phyloP scores from a whole-genome alignment of 345 rosid genomes.

The Linum lewisii region DNA sequence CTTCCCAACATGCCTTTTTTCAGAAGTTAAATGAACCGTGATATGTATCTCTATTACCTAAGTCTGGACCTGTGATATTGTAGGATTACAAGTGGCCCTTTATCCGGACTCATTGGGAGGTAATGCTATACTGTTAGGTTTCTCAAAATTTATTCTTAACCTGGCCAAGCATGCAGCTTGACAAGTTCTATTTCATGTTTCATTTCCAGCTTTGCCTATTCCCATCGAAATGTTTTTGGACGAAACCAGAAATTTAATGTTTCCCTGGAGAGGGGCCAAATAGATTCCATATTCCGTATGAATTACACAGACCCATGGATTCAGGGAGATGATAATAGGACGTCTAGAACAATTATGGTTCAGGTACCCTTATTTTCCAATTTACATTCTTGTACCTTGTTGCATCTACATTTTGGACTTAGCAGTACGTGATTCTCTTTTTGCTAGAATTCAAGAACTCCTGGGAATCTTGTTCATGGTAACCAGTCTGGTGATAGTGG shows the following conservation, averaged over 20 bases:
- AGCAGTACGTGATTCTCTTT: conserved; percentile 14
- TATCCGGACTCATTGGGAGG: conserved; percentile 91
- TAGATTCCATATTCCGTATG: conserved; percentile 81
- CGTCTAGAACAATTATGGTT: conserved; percentile 80
- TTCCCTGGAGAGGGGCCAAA: conserved; percentile 86
- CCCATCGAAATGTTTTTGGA: conserved; percentile 88
- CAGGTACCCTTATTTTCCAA: conserved; percentile 39
- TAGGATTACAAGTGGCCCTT: conserved; percentile 93
- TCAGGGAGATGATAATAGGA: conserved; percentile 90
- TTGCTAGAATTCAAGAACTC: conserved; percentile 78
- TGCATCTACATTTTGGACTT: not conserved
- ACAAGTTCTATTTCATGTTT: conserved; percentile 5
- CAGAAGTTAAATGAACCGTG: not conserved
- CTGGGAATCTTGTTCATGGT: conserved; percentile 90
- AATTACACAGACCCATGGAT: conserved; percentile 99
- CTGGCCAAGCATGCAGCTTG: not conserved
- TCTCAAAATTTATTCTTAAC: not conserved
- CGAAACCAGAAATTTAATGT: conserved; percentile 86
- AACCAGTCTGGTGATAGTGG: conserved; percentile 55
- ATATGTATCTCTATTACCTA: not conserved
- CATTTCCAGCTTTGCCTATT: conserved; percentile 71
- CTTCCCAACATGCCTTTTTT: not conserved
- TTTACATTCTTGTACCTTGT: not conserved
- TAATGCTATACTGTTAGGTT: conserved; percentile 17
- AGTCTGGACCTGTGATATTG: conserved; percentile 17